Conservation (phyloP, 306 rosid species). For the Prunus davidiana region DNA sequence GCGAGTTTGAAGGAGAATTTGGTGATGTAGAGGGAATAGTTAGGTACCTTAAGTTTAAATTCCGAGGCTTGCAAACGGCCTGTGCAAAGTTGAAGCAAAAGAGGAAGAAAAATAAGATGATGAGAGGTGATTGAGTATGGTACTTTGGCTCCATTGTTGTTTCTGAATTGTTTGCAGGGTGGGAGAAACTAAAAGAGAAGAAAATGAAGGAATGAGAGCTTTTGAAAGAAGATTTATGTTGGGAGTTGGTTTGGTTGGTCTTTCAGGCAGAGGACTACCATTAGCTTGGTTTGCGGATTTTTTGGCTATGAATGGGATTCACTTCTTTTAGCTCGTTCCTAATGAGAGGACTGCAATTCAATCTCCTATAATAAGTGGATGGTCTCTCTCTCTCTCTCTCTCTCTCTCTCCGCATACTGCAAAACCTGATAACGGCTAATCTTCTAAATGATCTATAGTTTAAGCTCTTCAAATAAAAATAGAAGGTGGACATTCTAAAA, state of each 20-base stretch:
- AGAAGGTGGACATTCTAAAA: not conserved
- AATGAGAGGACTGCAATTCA: not conserved
- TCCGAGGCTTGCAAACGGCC: constrained; percentile 4
- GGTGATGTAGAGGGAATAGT: not conserved
- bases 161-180: not conserved
- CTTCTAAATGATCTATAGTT: too few relatives aligned
- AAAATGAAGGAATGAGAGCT: not conserved
- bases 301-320: not conserved
- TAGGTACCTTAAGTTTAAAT: not conserved
- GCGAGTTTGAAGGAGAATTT: not conserved
- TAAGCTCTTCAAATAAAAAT: not conserved
- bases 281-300: constrained; percentile 1
- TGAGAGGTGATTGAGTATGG: not conserved
- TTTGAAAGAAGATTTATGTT: not conserved
- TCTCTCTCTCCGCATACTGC: not conserved
- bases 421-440: too few relatives aligned
- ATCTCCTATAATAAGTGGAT: not conserved
- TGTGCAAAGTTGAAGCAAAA: constrained; percentile 2
- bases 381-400: not conserved
- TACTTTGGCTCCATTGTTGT: constrained; percentile 6
- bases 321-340: not conserved
- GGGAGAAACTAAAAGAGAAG: not conserved
- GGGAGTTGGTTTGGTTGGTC: not conserved
- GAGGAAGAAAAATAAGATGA: constrained; percentile 2
- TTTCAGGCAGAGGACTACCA: not conserved